phyloP scores from a whole-genome alignment of 2,329 filamentous ascomycete genomes.

The Chaetomiaceae sp. region DNA sequence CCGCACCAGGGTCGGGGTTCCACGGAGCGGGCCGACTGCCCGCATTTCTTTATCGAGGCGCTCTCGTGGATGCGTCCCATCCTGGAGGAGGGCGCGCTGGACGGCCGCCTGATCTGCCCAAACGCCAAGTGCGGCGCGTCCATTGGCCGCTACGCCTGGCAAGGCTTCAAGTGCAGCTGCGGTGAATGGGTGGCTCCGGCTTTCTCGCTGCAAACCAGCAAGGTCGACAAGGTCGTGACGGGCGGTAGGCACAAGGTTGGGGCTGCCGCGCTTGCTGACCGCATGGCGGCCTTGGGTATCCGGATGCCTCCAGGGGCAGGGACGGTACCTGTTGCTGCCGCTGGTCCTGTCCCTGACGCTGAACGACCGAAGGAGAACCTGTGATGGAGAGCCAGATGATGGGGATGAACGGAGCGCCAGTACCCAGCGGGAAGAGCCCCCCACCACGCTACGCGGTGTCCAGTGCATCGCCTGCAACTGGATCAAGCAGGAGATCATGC shows the following conservation, averaged over 20 bases:
- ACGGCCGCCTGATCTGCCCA: conserved; percentile 81
- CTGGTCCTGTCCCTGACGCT: background rate
- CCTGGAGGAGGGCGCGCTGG: conserved; percentile 74
- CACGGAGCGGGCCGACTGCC: conserved; percentile 48
- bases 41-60: conserved; percentile 87
- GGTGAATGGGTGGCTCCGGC: conserved; percentile 86
- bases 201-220: conserved; percentile 77
- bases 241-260: conserved; percentile 10
- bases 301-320: conserved; percentile 49
- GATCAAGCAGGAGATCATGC: no score
- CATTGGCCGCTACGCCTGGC: conserved; percentile 93
- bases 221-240: conserved; percentile 64
- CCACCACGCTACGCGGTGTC: no score
- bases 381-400: no score
- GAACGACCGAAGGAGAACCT: conserved; percentile 32
- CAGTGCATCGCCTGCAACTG: no score
- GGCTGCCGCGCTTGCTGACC: conserved; percentile 19
- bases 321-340: conserved; percentile 12
- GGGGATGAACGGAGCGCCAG: no score
- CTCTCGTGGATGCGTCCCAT: conserved; percentile 90
- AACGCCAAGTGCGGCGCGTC: conserved; percentile 72
- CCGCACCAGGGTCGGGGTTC: conserved; percentile 46
- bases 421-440: no score
- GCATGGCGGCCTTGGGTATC: conserved; percentile 42
- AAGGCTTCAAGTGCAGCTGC: conserved; percentile 89